Evolutionary conservation across 192 early-diverging fungal species (phyloP).

Genomic region (Thoreauomyces humboldtii): DNA sequence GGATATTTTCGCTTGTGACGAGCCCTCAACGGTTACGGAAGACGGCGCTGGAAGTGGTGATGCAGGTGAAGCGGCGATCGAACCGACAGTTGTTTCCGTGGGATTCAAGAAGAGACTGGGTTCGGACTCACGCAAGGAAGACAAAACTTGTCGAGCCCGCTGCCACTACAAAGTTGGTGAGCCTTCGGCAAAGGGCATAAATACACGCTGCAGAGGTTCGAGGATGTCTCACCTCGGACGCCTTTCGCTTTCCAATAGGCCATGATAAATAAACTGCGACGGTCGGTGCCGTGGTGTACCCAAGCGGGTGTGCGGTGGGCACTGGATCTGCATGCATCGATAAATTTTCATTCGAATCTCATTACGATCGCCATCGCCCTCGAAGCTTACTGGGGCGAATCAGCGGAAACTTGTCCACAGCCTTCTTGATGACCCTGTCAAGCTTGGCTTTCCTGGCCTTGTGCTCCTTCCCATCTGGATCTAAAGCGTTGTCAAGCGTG

Average conservation of each 20-base stretch:
- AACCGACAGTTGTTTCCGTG: too few species aligned
- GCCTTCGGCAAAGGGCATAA: neutral
- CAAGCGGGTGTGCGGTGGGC: slow-evolving; percentile 7
- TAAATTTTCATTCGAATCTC: neutral
- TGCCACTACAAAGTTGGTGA: too few species aligned
- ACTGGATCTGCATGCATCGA: neutral
- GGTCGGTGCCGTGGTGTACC: slow-evolving; percentile 42
- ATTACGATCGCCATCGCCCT: neutral
- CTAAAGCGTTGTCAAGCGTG: neutral
- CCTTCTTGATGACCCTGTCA: slow-evolving; percentile 4
- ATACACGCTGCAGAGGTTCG: neutral
- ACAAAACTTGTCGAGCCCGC: slow-evolving; percentile 36
- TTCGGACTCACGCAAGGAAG: too few species aligned
- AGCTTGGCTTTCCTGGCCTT: too few species aligned
- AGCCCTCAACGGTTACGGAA: too few species aligned
- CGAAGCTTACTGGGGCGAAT: slow-evolving; percentile 3
- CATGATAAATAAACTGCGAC: slow-evolving; percentile 37
- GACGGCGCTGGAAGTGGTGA: too few species aligned
- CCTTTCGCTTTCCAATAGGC: slow-evolving; percentile 45
- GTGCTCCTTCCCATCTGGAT: too few species aligned
- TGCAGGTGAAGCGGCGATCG: too few species aligned
- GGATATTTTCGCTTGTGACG: too few species aligned
- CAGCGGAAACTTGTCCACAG: slow-evolving; percentile 20
- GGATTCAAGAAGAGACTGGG: too few species aligned
- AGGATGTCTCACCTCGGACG: slow-evolving; percentile 39